Evolutionary conservation across 768 basidiomycete genomes (phyloP).

Genomic region (Auricularia auricula-judae): DNA sequence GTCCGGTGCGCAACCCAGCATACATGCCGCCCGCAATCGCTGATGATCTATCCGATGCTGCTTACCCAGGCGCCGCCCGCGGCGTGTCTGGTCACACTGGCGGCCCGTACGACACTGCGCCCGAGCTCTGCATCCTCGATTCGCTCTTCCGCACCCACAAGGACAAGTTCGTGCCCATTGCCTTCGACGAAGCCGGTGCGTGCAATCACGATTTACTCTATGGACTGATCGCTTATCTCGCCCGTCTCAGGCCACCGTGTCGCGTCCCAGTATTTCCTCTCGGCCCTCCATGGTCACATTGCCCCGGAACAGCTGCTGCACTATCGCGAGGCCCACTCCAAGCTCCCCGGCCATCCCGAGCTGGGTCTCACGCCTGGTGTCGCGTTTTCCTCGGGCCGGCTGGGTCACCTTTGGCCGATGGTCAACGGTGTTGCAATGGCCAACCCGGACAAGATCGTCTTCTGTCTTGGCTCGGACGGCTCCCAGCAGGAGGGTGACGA

Average conservation of each 20-base stretch:
- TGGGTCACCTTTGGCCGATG: constrained; percentile 85
- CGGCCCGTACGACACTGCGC: constrained; percentile 54
- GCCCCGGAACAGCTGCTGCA: constrained; percentile 69
- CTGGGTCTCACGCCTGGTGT: constrained; percentile 84
- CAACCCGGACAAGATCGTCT: constrained; percentile 63
- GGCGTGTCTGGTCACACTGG: constrained; percentile 76
- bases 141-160: constrained; percentile 49
- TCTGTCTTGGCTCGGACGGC: constrained; percentile 81
- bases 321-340: constrained; percentile 78
- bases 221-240: constrained; percentile 11
- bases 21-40: background rate
- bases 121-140: constrained; percentile 73
- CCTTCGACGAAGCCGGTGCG: constrained; percentile 77
- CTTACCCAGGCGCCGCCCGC: constrained; percentile 36
- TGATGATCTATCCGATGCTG: background rate
- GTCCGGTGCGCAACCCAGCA: constrained; percentile 40
- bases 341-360: constrained; percentile 84
- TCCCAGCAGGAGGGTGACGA: constrained; percentile 90
- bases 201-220: constrained; percentile 1
- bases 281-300: constrained; percentile 63
- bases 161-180: constrained; percentile 52
- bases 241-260: constrained; percentile 63
- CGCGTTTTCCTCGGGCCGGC: constrained; percentile 87
- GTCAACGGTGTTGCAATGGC: constrained; percentile 81
- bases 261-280: constrained; percentile 78